Conservation (phyloP, 1,139 yeast genomes). For the Yamadazyma trypodendri region DNA sequence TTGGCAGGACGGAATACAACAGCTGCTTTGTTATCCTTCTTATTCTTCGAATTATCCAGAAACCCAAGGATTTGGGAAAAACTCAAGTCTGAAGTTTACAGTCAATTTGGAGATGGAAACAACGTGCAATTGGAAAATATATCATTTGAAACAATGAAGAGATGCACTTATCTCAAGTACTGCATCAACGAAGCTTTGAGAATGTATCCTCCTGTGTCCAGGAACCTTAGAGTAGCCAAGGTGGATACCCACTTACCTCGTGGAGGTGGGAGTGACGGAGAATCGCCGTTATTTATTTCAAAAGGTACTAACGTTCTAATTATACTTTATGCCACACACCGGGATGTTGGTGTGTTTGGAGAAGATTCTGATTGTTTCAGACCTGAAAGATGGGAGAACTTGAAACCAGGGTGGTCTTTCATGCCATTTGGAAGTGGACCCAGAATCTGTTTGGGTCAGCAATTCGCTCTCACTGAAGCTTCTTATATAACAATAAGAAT, state of each 20-base stretch:
- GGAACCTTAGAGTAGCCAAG: conserved; percentile 43
- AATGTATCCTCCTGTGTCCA: conserved; percentile 53
- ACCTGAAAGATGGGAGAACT: conserved; percentile 50
- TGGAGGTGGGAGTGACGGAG: conserved; percentile 51
- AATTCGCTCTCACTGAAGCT: conserved; percentile 47
- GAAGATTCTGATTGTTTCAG: conserved; percentile 42
- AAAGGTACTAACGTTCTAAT: conserved; percentile 43
- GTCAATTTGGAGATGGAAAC: conserved; percentile 25
- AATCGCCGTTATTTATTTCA: conserved; percentile 40
- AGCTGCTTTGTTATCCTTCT: conserved; percentile 46
- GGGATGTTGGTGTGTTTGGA: conserved; percentile 42
- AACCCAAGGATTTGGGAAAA: conserved; percentile 35
- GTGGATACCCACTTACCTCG: conserved; percentile 37
- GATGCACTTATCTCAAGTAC: conserved; percentile 46
- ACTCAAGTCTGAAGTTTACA: conserved; percentile 32
- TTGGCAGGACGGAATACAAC: conserved; percentile 57
- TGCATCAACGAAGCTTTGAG: conserved; percentile 51
- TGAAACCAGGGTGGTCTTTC: conserved; percentile 38
- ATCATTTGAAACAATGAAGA: conserved; percentile 47
- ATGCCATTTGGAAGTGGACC: conserved; percentile 48
- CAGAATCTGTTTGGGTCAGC: conserved; percentile 45
- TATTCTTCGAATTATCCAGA: conserved; percentile 40
- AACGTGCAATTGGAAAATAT: conserved; percentile 18
- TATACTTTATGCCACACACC: conserved; percentile 41
- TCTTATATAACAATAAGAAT: conserved; percentile 47